phyloP scores from a whole-genome alignment of 768 basidiomycete genomes.

The Fomitopsis serialis region DNA sequence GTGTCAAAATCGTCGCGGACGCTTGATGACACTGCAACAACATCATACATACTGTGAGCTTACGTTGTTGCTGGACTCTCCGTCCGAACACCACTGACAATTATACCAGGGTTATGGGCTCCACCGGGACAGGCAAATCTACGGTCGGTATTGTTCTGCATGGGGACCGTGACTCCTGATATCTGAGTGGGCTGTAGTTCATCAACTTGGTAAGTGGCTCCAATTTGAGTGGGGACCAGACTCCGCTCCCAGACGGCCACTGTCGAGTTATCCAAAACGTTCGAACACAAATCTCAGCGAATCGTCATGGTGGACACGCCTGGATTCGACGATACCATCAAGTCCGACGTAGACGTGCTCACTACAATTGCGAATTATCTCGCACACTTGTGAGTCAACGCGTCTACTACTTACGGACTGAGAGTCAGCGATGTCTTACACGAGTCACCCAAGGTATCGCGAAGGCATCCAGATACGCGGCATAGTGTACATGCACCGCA shows the following conservation, averaged over 20 bases:
- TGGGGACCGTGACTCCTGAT: too few relatives aligned
- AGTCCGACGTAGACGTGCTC: slow-evolving; percentile 15
- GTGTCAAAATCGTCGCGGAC: too few relatives aligned
- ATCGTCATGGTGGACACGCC: slow-evolving; percentile 12
- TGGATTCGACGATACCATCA: slow-evolving; percentile 14
- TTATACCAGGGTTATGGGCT: slow-evolving; percentile 10
- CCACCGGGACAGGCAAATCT: slow-evolving; percentile 8
- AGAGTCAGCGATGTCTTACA: too few relatives aligned
- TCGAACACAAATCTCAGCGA: slow-evolving; percentile 1
- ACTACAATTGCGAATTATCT: slow-evolving; percentile 10
- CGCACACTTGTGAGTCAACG: slow-evolving; percentile 10
- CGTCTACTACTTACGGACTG: too few relatives aligned
- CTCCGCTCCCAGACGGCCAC: slow-evolving; percentile 7
- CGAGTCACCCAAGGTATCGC: too few relatives aligned
- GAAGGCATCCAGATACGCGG: slow-evolving; percentile 16
- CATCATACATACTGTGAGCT: neutral
- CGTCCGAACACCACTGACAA: neutral
- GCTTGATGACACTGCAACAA: too few relatives aligned
- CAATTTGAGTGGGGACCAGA: neutral
- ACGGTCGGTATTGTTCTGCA: slow-evolving; percentile 2
- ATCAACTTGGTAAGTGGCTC: slow-evolving; percentile 13
- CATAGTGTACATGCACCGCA: slow-evolving; percentile 25
- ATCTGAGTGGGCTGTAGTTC: slow-evolving; percentile 5
- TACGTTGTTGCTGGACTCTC: too few relatives aligned
- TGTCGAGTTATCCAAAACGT: neutral